Evolutionary conservation across 345 rosid species (phyloP).

Genomic region (Psidium guajava): DNA sequence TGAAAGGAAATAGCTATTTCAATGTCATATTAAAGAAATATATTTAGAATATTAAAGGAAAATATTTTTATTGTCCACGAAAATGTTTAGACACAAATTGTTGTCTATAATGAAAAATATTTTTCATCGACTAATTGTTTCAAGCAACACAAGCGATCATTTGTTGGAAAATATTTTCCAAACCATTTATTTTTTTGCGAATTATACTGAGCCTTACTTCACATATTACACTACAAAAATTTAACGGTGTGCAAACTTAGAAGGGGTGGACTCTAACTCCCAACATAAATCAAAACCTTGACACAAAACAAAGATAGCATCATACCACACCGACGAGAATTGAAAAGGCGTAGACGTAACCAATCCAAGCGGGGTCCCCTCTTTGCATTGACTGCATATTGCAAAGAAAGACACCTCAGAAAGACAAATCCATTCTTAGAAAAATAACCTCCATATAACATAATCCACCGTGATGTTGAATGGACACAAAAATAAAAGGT

Average conservation of each 20-base stretch:
- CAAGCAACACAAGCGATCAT: background rate
- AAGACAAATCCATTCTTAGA: background rate
- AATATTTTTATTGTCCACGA: background rate
- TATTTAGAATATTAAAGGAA: background rate
- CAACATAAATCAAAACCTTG: background rate
- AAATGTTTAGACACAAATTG: background rate
- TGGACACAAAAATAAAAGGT: background rate
- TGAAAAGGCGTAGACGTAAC: conserved; percentile 72
- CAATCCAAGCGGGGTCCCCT: conserved; percentile 87
- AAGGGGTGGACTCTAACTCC: background rate
- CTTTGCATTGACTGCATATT: conserved; percentile 81
- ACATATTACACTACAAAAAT: background rate
- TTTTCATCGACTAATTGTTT: background rate
- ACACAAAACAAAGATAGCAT: background rate
- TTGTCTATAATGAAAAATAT: background rate
- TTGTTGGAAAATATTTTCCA: background rate
- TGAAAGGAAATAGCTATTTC: too few species aligned
- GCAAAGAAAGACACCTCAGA: background rate
- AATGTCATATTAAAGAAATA: too few species aligned
- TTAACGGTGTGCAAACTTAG: background rate
- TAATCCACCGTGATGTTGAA: background rate
- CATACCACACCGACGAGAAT: conserved; percentile 83
- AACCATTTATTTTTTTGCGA: background rate
- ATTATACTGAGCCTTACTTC: background rate
- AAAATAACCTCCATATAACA: background rate